Base-by-base conservation (phyloP, 2,329 filamentous ascomycete genomes). In the Myriosclerotinia scirpicola region DNA sequence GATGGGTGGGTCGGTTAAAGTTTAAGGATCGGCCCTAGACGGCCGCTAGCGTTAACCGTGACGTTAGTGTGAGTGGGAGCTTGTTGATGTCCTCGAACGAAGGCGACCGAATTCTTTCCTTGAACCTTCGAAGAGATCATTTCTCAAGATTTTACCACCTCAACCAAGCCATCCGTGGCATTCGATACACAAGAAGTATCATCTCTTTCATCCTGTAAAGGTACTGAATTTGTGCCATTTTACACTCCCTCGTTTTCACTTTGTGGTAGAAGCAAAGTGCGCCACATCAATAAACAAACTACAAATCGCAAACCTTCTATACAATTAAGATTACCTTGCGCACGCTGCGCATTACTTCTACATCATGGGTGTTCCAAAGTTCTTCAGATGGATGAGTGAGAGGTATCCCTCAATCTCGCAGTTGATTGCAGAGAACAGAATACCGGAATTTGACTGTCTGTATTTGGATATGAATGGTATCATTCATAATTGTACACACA, bases 401-500 rank as follows among this genome's bases (percentile, higher is more conserved):
- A 90, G 96, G 74, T 99, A 99, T 86, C 95, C 95, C 66, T 89
- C 95, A 69, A 99, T 99, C 79, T 99, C 95, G 63, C 94, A 98
- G 83, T 84, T 99, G 75, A 99, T 99, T 77, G 93, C 94, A 65
- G 95, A 99, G 82, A 99, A 97, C 80, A 90, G 95, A 75, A 99
- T 99, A 79, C 95, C 95, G 71, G 96, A 99, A 80, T 99, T 99
- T 80, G 95, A 99, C 80, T 95, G 92, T 80, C 87, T 99, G 69
- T 99, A 99, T 80, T 84, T 96, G 73, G 92, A 96, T 76, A 99
- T 99, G 95, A 99, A 99, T 80, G 95, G 95, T 72, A 99, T 99
- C 78, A 99, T 99, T 75, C 94, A 99, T 80, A 99, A 99, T 79
- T 99, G 95, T 79, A 99, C 95, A 66, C 95, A 99, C 81, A 66